Evolutionary conservation across 352 stramenopile species (phyloP), one percentile per base, ranked within the genome.

Genomic region (Phytophthora foliorum): DNA sequence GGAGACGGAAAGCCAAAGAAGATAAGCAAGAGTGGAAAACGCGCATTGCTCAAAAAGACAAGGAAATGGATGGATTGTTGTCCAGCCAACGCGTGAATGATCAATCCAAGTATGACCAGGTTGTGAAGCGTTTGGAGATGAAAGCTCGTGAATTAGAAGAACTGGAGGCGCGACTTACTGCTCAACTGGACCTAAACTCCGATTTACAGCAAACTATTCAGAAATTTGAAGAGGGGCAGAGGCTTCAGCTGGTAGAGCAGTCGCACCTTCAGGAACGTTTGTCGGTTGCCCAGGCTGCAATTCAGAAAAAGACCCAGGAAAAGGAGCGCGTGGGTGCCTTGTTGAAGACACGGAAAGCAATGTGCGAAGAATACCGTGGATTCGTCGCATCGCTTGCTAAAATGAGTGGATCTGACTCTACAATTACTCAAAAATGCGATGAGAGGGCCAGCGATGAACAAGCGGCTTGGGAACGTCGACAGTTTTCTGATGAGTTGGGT

Each of bases 101-200:
- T n/a, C 77, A 91, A 45, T 59, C 70, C 25, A 90, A 89, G 62
- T 88, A 84, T 19, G 73, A 86, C 5, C 76, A 88, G 14, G 44
- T 90, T 1, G 62, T 77, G 2, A 44, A 74, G 31, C 71, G 69
- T 6, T 51, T 93, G 11, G 73, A 89, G 5, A 61, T 60, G 2
- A 91, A 89, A 34, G 55, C 70, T 4, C 54, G 61, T 10, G 75
- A 86, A 19, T 51, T 90, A 11, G 55, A 76, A 11, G 36, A 81
- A 4, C n/a, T 81, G 4, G 71, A 81, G 19, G 9, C 54, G 3
- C 74, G 65, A 7, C 45, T 84, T 1, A 45, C 44, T 19, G 48
- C 45, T 0, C 64, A 82, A 65, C 54, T 69, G 27, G 71, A 75
- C 25, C 42, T 65, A 39, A 82, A 62, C 22, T 54, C 59, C 6